A percentile compares a stretch with the other conserved stretches of the same genome.
These are phyloP conservation scores for Ogataea pini DNA, from an alignment of 805 yeast genomes.

Conservation along the genomic window DNA sequence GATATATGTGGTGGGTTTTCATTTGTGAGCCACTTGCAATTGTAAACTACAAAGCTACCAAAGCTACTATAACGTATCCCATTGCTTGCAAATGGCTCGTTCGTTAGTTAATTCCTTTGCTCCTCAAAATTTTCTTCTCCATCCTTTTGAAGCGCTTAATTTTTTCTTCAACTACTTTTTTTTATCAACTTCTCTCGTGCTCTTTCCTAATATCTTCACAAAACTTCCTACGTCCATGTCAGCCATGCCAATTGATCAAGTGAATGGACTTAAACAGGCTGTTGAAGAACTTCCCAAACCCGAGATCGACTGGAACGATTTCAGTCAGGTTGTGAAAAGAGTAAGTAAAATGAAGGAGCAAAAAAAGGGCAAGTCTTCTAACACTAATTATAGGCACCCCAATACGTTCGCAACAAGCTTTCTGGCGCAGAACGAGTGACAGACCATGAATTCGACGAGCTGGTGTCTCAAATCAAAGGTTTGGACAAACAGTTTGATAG, in stretches of 20 bases:
- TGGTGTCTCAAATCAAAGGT: conserved; percentile 20
- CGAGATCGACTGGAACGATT: conserved; percentile 32
- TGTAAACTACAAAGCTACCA: too few relatives aligned
- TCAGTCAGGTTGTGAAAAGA: conserved; percentile 27
- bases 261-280: conserved; percentile 9
- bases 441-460: conserved; percentile 41
- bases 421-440: conserved; percentile 34
- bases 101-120: too few relatives aligned
- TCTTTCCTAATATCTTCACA: not conserved
- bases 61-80: too few relatives aligned
- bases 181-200: not conserved
- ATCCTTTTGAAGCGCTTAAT: conserved; percentile 9
- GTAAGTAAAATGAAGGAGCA: conserved; percentile 18
- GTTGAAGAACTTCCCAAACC: conserved; percentile 23
- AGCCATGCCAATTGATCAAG: not conserved
- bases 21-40: too few relatives aligned
- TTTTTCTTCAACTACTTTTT: conserved; percentile 1
- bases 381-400: conserved; percentile 31
- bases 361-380: too few relatives aligned
- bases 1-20: too few relatives aligned
- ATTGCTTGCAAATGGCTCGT: too few relatives aligned
- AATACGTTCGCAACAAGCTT: conserved; percentile 34
- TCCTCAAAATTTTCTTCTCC: too few relatives aligned
- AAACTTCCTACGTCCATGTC: not conserved
- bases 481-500: conserved; percentile 19